Base-by-base conservation (phyloP, 352 stramenopile genomes). In the Phytophthora foliorum region DNA sequence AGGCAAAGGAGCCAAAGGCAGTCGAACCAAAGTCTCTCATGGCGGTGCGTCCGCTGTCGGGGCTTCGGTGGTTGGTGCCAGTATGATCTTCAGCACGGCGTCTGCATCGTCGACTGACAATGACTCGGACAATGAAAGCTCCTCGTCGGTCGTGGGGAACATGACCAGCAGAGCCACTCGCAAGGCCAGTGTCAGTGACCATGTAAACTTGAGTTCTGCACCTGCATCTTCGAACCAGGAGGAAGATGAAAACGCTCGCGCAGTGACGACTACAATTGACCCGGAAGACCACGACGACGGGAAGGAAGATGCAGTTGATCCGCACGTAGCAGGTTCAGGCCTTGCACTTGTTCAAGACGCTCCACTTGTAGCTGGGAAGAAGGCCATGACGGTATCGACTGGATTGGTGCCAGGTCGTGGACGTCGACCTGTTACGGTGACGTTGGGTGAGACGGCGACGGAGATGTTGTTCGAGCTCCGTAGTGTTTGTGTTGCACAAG, bases 401-500 rank as follows among this genome's bases (percentile, higher is more conserved):
- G 63, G 51, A 19, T 39, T 65, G 9, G 16, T 14, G 11, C 21
- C 66, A 22, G 49, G 46, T 3, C 51, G 50, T 21, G 25, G 21
- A 34, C 72, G 57, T 17, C 71, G 75, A 17, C 80, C 82, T 0
- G 61, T 93, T 9, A 86, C 76, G 0, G 79, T 94, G 34, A 55
- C 61, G 25, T 59, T 94, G 13, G 63, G 50, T 3, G 87, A 94
- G 68, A 93, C 87, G 10, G 54, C 81, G 6, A 93, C 84, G 5
- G 72, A 80, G 34, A 80, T 92, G 59, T 45, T 94, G 6, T 82
- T 92, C 29, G 78, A 91, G 60, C 54, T 90, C n/a, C 67, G 69
- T 1, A 93, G 87, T 54, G 65, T 94, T 3, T 93, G 87, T 48
- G 83, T 94, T 25, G 78, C 77, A 1, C 72, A 84, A 24, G 87